Conservation (phyloP, 495 filamentous ascomycete species). For the Aspergillus taichungensis region DNA sequence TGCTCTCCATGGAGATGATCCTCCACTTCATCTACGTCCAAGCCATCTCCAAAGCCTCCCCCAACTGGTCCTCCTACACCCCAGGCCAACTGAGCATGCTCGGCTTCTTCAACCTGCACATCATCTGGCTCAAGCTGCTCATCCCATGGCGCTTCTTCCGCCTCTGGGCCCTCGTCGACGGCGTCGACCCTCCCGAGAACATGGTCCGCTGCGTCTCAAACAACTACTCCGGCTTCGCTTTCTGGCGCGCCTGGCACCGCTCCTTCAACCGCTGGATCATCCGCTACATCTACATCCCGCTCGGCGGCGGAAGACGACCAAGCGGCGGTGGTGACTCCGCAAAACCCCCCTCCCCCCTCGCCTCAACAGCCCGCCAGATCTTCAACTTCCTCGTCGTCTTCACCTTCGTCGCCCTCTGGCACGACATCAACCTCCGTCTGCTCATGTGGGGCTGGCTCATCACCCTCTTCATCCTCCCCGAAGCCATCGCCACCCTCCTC, state of each 20-base stretch:
- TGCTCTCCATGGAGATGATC: slow-evolving; percentile 88
- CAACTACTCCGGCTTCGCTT: slow-evolving; percentile 85
- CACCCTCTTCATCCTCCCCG: slow-evolving; percentile 85
- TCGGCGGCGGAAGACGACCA: slow-evolving; percentile 60
- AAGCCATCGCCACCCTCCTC: slow-evolving; percentile 57
- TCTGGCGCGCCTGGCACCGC: slow-evolving; percentile 95
- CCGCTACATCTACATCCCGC: slow-evolving; percentile 87
- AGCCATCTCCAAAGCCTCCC: slow-evolving; percentile 77
- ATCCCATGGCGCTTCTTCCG: slow-evolving; percentile 97
- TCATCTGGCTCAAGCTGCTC: slow-evolving; percentile 97
- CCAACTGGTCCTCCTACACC: slow-evolving; percentile 75
- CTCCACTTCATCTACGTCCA: slow-evolving; percentile 92
- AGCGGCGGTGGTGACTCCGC: slow-evolving; percentile 51
- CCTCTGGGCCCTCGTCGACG: slow-evolving; percentile 82
- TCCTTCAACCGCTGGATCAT: slow-evolving; percentile 90
- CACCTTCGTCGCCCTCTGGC: slow-evolving; percentile 96
- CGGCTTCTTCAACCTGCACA: slow-evolving; percentile 91
- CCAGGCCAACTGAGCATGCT: slow-evolving; percentile 84
- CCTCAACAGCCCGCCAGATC: slow-evolving; percentile 29
- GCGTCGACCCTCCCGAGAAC: slow-evolving; percentile 93
- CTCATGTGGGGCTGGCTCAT: slow-evolving; percentile 97
- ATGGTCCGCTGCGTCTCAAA: slow-evolving; percentile 95
- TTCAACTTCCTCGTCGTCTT: slow-evolving; percentile 80
- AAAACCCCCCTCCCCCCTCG: slow-evolving; percentile 18
- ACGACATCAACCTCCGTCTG: slow-evolving; percentile 89